Conservation (phyloP, 805 yeast genomes). For the Wickerhamiella spandovensis region DNA sequence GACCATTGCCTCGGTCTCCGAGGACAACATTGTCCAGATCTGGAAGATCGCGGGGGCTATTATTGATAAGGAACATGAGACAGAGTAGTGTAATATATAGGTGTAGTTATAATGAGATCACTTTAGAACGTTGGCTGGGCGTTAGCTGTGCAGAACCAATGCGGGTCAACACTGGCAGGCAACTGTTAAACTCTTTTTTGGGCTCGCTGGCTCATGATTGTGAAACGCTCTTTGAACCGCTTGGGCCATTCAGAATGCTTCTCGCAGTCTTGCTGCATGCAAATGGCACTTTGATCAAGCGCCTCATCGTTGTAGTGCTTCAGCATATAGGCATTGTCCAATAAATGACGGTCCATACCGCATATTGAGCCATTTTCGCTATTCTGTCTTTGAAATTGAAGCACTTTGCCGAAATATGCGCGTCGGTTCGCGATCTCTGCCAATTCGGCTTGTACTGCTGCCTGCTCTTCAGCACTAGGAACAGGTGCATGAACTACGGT, state of each 20-base stretch:
- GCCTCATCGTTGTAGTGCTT: neutral
- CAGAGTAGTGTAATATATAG: neutral
- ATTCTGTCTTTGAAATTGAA: neutral
- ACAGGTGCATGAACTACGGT: neutral
- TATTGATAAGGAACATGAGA: slow-evolving; percentile 22
- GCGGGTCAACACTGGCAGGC: too few species aligned
- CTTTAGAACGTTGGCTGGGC: too few species aligned
- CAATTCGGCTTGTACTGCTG: neutral
- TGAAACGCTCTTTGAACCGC: neutral
- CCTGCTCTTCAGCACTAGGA: neutral
- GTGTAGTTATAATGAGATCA: too few species aligned
- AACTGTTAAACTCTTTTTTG: neutral
- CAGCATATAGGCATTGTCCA: neutral
- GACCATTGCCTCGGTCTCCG: slow-evolving; percentile 55
- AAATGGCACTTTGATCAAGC: neutral
- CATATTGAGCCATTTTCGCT: neutral
- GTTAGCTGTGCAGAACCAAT: too few species aligned
- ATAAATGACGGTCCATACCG: neutral
- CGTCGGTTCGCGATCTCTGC: neutral
- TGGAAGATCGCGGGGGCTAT: slow-evolving; percentile 53
- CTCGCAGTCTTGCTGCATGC: neutral
- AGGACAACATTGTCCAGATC: slow-evolving; percentile 60
- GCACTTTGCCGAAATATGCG: neutral
- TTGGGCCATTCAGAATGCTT: neutral
- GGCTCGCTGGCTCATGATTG: neutral